Evolutionary conservation across 306 rosid species (phyloP), one percentile per base, ranked within the genome.

Genomic region (Cercis canadensis): DNA sequence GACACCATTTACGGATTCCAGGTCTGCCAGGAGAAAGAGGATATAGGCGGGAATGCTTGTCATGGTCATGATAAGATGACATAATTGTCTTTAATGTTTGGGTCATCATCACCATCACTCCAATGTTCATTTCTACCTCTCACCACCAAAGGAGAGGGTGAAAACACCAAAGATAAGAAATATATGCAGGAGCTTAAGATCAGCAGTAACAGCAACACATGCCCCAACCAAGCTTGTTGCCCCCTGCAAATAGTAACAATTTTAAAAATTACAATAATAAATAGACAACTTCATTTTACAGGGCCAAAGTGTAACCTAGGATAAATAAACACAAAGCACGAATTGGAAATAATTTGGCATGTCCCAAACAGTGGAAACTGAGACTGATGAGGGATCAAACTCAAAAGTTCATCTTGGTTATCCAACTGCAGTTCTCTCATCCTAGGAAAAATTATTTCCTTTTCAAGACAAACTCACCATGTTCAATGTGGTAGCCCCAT

Each of bases 1-100:
- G 90, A 52, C 90, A 75, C 75, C 82, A 72, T 8, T 84, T 79
- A 33, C 82, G 85, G 53, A 37, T 74, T 61, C 83, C 73, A 54
- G 43, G 54, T 34, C 74, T 76, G 19, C 66, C 32, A 14, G 52
- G 65, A 56, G 84, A 74, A 53, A 75, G 32, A 51, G 79, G 57
- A 66, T 82, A 62, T 54, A 75, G 67, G 47, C 19, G 71, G 62
- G 71, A 67, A 64, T 47, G 72, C 58, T 84, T 81, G 55, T 78
- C 72, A 33, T 58, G 73, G 58, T 78, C 80, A 58, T 76, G 75
- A 55, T 72, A 69, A 31, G 83, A 65, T 37, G 84, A 53, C 67
- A 75, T 17, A 57, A 71, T 63, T 15, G 70, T 74, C 69, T 83
- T 78, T 67, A 83, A 43, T 33, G 83, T 63, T 71, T 75, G 81